Base-by-base conservation (phyloP, 1,284 basidiomycete genomes). In the Gymnopus androsaceus region DNA sequence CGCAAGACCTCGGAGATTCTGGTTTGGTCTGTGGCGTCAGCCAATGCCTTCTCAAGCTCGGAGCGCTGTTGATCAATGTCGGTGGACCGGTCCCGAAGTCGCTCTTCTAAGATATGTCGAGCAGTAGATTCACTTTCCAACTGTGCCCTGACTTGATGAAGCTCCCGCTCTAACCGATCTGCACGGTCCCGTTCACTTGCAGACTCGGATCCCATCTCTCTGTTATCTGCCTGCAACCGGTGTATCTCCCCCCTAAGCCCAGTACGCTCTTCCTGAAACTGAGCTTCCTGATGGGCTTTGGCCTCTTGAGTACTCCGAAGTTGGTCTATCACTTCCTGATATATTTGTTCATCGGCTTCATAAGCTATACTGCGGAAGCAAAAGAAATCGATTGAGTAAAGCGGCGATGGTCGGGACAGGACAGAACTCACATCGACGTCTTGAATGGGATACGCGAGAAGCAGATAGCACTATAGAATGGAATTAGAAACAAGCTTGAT, bases 311-410 rank as follows among this genome's bases (percentile, higher is more conserved):
- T 66, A 15, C 76, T 75, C 9, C 76, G 79, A 23, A 92, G 76
- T 61, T 86, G 83, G 50, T 87, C 80, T 14, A 83, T 73, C 3
- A 91, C 73, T 63, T 88, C 87, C 54, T 84, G 79, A 60, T 85
- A 85, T n/a, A 81, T 83, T 59, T 84, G 81, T 54, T 89, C 85
- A 51, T 88, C 85, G 4, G 78, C 82, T 66, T 88, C 87, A 4
- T 82, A 79, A 33, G 81, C 88, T 90, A 60, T 19, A 49, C 27
- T 28, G 48, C 4, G 15, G 49, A 36, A 31, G 30, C 19, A 30
- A 38, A 46, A 34, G 15, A 53, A 34, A 34, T 28, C 44, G 58
- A 50, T 63, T 58, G 25, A 50, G n/a, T 60, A 51, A 33, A 33
- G 50, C 21, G 51, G 15, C n/a, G 51, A 40, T 55, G 41, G 54